Conservation (phyloP, 495 filamentous ascomycete genomes). For the Talaromyces stipitatus region DNA sequence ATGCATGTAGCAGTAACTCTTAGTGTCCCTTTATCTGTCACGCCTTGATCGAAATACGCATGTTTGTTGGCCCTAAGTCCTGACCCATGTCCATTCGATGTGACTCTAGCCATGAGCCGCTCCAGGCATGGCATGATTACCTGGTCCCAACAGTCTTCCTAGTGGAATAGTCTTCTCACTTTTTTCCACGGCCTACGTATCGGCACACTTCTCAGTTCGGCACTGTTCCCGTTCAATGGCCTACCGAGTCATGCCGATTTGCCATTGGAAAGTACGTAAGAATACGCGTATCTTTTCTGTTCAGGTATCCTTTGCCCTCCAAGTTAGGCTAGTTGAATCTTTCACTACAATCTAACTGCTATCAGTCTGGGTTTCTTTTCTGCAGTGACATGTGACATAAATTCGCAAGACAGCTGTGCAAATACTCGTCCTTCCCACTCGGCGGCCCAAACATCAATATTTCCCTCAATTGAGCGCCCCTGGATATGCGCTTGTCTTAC, state of each 20-base stretch:
- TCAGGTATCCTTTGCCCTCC: no score
- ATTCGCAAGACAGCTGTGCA: neutral
- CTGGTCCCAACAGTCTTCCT: neutral
- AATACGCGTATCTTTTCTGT: no score
- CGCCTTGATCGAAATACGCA: neutral
- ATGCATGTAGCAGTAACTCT: neutral
- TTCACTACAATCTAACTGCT: neutral
- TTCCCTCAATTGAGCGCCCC: neutral
- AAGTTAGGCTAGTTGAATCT: neutral
- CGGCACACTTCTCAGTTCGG: constrained; percentile 1
- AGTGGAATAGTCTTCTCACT: neutral
- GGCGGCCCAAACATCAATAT: neutral
- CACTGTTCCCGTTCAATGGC: neutral
- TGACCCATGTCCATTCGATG: no score
- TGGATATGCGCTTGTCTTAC: neutral
- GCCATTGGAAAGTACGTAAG: neutral
- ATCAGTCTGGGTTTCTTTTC: neutral
- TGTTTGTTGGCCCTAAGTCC: neutral
- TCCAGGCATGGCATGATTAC: neutral
- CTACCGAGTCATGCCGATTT: constrained; percentile 1
- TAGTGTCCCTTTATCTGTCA: neutral
- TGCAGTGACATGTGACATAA: neutral
- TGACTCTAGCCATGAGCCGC: constrained; percentile 1
- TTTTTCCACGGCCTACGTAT: neutral
- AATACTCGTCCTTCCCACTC: neutral